Conservation (phyloP, 441 rosid genomes). For the Erodium moschatum region DNA sequence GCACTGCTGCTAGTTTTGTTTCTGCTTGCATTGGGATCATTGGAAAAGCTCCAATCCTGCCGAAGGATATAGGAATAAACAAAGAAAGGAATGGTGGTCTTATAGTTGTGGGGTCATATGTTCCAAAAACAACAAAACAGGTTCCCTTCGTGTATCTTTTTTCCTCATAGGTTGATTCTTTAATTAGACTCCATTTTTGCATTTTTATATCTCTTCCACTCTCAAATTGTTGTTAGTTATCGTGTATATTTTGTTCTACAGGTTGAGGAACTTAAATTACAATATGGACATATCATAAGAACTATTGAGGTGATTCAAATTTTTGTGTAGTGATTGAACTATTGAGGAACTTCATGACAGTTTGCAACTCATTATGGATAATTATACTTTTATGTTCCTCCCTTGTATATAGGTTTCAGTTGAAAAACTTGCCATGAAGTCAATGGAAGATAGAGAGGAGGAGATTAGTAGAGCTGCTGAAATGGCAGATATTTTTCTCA, state of each 20-base stretch:
- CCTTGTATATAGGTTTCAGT: conserved; percentile 58
- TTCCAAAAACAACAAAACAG: conserved; percentile 95
- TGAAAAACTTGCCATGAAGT: conserved; percentile 70
- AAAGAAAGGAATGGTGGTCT: conserved; percentile 63
- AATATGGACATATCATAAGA: conserved; percentile 49
- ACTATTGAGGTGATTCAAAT: conserved; percentile 56
- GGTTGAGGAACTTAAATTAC: conserved; percentile 78
- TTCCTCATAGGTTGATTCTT: not conserved
- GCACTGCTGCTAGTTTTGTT: conserved; percentile 94
- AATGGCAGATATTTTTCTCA: conserved; percentile 61
- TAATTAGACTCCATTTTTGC: conserved; percentile 7
- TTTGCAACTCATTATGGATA: not conserved
- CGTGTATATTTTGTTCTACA: conserved; percentile 20
- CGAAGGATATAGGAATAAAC: conserved; percentile 61
- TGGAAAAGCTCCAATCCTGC: conserved; percentile 67
- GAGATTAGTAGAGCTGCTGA: conserved; percentile 70
- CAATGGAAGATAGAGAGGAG: conserved; percentile 58
- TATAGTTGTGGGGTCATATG: conserved; percentile 91
- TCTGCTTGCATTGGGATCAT: conserved; percentile 78
- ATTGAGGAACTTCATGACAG: not conserved
- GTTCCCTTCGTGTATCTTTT: conserved; percentile 25
- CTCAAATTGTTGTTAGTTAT: not conserved
- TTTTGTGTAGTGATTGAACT: conserved; percentile 14
- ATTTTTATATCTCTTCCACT: not conserved
- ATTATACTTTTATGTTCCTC: conserved; percentile 12